phyloP scores from a whole-genome alignment of 2,329 filamentous ascomycete species.

The Graphiopsis chlorocephala region DNA sequence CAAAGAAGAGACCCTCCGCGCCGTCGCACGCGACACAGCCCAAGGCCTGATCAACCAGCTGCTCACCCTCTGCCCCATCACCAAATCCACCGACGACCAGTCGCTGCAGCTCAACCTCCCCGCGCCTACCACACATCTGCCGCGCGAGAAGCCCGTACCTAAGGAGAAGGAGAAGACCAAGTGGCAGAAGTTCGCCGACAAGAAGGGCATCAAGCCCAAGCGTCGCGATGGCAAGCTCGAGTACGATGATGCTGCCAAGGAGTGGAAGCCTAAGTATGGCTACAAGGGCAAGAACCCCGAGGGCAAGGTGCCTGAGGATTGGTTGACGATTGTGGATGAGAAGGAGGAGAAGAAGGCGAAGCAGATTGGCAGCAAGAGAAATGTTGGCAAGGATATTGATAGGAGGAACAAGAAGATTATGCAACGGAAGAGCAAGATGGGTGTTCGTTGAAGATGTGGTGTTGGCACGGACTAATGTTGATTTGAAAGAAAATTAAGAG shows the following conservation, averaged over 20 bases:
- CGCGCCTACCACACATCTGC: conserved; percentile 64
- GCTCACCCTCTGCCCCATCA: conserved; percentile 79
- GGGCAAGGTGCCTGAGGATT: conserved; percentile 71
- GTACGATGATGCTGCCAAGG: conserved; percentile 78
- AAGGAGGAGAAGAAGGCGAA: conserved; percentile 59
- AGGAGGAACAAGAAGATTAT: conserved; percentile 21
- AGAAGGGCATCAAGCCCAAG: conserved; percentile 94
- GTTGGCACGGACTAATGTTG: background rate
- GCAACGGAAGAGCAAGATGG: conserved; percentile 21
- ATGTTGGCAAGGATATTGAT: conserved; percentile 44
- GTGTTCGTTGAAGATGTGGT: conserved; percentile 2
- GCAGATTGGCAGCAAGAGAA: conserved; percentile 47
- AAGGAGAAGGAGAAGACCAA: conserved; percentile 79
- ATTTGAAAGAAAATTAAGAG: conserved; percentile 1
- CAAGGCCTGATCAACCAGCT: conserved; percentile 94
- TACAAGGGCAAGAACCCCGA: conserved; percentile 89
- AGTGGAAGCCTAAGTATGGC: conserved; percentile 94
- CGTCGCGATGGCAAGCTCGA: conserved; percentile 75
- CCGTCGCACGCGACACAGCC: conserved; percentile 80
- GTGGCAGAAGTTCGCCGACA: conserved; percentile 93
- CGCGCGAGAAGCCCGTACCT: conserved; percentile 89
- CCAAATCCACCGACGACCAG: conserved; percentile 59
- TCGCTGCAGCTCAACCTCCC: conserved; percentile 76
- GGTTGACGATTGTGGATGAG: conserved; percentile 88
- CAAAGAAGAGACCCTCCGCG: conserved; percentile 64